Percentiles rank a stretch among this genome's conserved stretches.
phyloP scores from a whole-genome alignment of 1,284 basidiomycete genomes.

The Cutaneotrichosporon sp. region DNA sequence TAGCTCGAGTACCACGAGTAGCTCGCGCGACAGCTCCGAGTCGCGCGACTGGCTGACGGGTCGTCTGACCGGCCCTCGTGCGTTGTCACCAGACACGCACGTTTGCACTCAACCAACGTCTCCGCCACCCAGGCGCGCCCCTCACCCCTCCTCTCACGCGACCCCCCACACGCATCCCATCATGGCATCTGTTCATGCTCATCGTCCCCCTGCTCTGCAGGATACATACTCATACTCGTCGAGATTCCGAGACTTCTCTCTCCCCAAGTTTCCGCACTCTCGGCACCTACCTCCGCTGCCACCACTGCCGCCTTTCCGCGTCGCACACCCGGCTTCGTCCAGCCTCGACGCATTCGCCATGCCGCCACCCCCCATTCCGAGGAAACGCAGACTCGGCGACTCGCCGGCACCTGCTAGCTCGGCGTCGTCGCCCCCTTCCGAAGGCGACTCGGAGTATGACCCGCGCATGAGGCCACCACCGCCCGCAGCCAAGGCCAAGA shows the following conservation, averaged over 20 bases:
- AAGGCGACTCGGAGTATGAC: slow-evolving; percentile 30
- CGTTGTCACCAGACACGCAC: slow-evolving; percentile 1
- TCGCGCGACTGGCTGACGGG: background rate
- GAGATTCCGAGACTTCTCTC: background rate
- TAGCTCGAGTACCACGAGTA: background rate
- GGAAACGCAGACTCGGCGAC: slow-evolving; percentile 26
- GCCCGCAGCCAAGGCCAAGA: too few species aligned
- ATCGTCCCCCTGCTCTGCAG: background rate
- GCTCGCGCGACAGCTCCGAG: background rate
- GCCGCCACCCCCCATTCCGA: slow-evolving; percentile 23
- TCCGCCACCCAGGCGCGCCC: background rate
- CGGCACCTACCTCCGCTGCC: background rate
- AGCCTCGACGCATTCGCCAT: slow-evolving; percentile 4
- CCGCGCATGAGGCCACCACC: slow-evolving; percentile 1
- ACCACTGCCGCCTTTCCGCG: background rate
- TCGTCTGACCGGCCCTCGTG: slow-evolving; percentile 7
- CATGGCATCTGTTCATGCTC: slow-evolving; percentile 1
- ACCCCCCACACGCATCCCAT: background rate
- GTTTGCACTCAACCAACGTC: background rate
- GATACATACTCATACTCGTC: slow-evolving; percentile 7
- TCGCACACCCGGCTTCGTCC: background rate
- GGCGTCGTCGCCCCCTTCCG: slow-evolving; percentile 17
- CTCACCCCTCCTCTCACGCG: slow-evolving; percentile 1
- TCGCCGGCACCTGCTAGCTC: slow-evolving; percentile 12
- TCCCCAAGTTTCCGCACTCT: background rate